Evolutionary conservation across 257 asterid species (phyloP), one percentile per base, ranked within the genome.

Genomic region (Solanum sparsipilum): DNA sequence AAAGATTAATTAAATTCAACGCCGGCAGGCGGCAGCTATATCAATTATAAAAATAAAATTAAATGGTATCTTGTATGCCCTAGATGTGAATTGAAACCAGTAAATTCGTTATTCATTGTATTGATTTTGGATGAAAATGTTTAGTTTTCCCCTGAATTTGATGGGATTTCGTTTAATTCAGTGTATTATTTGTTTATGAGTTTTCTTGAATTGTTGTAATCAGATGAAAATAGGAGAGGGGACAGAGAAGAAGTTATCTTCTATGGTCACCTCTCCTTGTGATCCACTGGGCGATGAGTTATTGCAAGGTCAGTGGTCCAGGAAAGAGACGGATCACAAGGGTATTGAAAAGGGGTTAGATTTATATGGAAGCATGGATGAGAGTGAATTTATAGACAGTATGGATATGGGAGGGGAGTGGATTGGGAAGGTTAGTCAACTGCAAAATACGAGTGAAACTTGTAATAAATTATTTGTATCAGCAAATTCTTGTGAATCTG

Each of bases 201-300:
- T 74, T 67, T 81, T 35, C 60, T 31, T 84, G 88, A 85, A 71
- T 74, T 60, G 72, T 83, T 68, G 48, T 65, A 87, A 86, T 87
- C 90, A 91, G 92, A 92, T 94, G 98, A 92, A 83, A 87, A 90
- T 86, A 89, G 95, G 94, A 75, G 95, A 89, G 92, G 93, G 92
- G 88, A 86, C 90, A 68, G 93, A 82, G 94, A 94, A 92, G 93
- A 90, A 91, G 85, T 79, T 83, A 71, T 56, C 94, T 88, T 87
- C 91, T 70, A 90, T 56, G 89, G 85, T 79, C 79, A 74, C 84
- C 90, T 89, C 93, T 86, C 87, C 90, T 48, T 58, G 86, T 89
- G 95, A 91, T 93, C 94, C 90, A 11, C 86, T 79, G 86, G 88
- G 82, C 65, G 95, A 86, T 83, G 83, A 89, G 84, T 88, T 84